These are phyloP conservation scores for Amanita polypyramis DNA, from an alignment of 768 basidiomycete species.

Conservation along the genomic window DNA sequence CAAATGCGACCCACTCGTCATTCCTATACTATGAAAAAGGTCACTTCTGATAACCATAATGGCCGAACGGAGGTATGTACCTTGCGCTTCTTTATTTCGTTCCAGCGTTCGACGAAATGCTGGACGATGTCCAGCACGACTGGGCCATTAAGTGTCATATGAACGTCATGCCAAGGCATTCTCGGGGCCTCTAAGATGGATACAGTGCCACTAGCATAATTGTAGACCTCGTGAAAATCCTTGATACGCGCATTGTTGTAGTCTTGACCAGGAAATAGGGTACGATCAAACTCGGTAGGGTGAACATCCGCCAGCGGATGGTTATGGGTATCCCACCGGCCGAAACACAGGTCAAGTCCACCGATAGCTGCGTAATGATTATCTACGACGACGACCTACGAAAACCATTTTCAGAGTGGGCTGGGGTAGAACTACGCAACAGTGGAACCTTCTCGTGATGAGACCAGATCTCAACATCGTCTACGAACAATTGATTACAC, in stretches of 20 bases:
- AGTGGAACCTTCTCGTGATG: slow-evolving; percentile 71
- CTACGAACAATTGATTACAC: slow-evolving; percentile 20
- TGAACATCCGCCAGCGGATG: slow-evolving; percentile 91
- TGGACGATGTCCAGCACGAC: slow-evolving; percentile 86
- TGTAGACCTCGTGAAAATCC: slow-evolving; percentile 77
- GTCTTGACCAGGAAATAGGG: slow-evolving; percentile 89
- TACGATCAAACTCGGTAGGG: slow-evolving; percentile 71
- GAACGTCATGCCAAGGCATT: slow-evolving; percentile 98
- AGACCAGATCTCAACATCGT: slow-evolving; percentile 79
- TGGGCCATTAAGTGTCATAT: slow-evolving; percentile 76
- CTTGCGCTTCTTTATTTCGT: slow-evolving; percentile 78
- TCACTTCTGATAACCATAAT: not conserved
- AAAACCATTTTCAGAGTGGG: slow-evolving; percentile 12
- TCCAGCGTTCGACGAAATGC: slow-evolving; percentile 91
- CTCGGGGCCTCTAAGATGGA: slow-evolving; percentile 58
- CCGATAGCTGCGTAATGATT: slow-evolving; percentile 82
- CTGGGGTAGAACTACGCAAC: not conserved
- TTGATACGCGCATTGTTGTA: slow-evolving; percentile 84
- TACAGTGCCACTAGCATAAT: slow-evolving; percentile 63
- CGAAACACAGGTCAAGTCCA: slow-evolving; percentile 93
- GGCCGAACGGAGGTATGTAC: slow-evolving; percentile 20
- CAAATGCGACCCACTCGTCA: slow-evolving; percentile 30
- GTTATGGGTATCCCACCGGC: slow-evolving; percentile 90
- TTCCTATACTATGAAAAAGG: slow-evolving; percentile 26
- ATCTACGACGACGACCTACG: slow-evolving; percentile 70